Evolutionary conservation across 202 grass and related monocot species (phyloP).

Genomic region (Zoysia matrella): DNA sequence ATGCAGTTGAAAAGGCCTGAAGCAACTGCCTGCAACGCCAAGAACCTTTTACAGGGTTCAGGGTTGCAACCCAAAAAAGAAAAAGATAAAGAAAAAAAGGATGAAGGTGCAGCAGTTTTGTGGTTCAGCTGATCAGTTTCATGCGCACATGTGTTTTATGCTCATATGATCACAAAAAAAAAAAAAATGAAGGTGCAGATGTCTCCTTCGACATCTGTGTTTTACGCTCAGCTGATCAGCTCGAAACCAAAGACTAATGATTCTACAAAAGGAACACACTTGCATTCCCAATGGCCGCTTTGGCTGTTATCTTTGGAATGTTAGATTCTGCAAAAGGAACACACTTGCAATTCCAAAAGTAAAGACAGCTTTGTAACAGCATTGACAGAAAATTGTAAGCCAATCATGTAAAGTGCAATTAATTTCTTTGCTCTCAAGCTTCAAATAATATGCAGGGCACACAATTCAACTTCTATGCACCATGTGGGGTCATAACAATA

Average conservation of each 20-base stretch:
- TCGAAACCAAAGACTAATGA: background rate
- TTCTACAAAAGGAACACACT: slow-evolving; percentile 19
- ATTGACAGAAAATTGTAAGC: background rate
- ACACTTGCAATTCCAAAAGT: background rate
- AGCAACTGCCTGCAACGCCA: slow-evolving; percentile 32
- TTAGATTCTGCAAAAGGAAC: background rate
- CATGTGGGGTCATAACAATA: background rate
- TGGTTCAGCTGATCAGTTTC: background rate
- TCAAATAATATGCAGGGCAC: background rate
- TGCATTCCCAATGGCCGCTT: background rate
- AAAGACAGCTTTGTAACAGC: slow-evolving; percentile 15
- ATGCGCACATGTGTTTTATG: too few species aligned
- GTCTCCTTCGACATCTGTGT: background rate
- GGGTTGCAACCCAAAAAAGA: too few species aligned
- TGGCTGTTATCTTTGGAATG: background rate
- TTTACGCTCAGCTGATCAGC: background rate
- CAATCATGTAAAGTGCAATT: background rate
- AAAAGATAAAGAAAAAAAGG: too few species aligned
- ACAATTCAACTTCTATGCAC: slow-evolving; percentile 16
- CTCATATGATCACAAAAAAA: too few species aligned
- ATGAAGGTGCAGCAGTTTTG: slow-evolving; percentile 19
- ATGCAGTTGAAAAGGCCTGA: slow-evolving; percentile 45
- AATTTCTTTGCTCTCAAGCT: slow-evolving; percentile 7
- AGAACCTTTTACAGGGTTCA: slow-evolving; percentile 29
- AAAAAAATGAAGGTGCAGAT: too few species aligned